Percentiles rank a stretch among this genome's conserved stretches.
These are phyloP conservation scores for Trematosphaeria pertusa DNA, from an alignment of 2,329 filamentous ascomycete genomes.

Conservation along the genomic window DNA sequence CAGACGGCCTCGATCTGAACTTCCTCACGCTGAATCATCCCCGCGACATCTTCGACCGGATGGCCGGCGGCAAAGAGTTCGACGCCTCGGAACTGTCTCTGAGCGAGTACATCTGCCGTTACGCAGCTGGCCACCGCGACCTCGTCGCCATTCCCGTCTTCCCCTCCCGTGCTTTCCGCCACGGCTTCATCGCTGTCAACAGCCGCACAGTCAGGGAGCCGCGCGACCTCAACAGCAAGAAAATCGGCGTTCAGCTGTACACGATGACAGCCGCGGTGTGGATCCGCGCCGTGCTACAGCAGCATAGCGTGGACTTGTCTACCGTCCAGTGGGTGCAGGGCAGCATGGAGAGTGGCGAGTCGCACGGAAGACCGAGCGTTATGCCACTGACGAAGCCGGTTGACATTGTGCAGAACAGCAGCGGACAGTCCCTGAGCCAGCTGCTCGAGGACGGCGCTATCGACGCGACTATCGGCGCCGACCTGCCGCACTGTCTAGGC, in stretches of 20 bases:
- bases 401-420: conserved; percentile 31
- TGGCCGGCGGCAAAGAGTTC: conserved; percentile 34
- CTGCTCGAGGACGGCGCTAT: conserved; percentile 47
- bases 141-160: conserved; percentile 44
- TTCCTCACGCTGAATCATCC: conserved; percentile 6
- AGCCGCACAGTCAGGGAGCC: conserved; percentile 34
- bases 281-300: conserved; percentile 41
- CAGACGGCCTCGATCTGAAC: conserved; percentile 6
- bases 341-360: conserved; percentile 34
- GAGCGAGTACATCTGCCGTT: conserved; percentile 38
- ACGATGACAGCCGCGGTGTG: conserved; percentile 51
- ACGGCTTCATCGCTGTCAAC: conserved; percentile 45
- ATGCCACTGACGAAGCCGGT: conserved; percentile 31
- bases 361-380: conserved; percentile 36
- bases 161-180: conserved; percentile 41
- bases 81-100: conserved; percentile 39
- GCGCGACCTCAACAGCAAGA: conserved; percentile 43
- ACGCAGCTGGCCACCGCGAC: conserved; percentile 22
- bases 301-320: conserved; percentile 44
- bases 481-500: conserved; percentile 40
- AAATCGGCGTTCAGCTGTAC: conserved; percentile 47
- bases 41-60: conserved; percentile 13
- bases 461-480: conserved; percentile 47
- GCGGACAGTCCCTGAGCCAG: conserved; percentile 18
- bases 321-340: conserved; percentile 42